Evolutionary conservation across 805 yeast species (phyloP), one percentile per base, ranked within the genome.

Genomic region (Clavispora asparagi): DNA sequence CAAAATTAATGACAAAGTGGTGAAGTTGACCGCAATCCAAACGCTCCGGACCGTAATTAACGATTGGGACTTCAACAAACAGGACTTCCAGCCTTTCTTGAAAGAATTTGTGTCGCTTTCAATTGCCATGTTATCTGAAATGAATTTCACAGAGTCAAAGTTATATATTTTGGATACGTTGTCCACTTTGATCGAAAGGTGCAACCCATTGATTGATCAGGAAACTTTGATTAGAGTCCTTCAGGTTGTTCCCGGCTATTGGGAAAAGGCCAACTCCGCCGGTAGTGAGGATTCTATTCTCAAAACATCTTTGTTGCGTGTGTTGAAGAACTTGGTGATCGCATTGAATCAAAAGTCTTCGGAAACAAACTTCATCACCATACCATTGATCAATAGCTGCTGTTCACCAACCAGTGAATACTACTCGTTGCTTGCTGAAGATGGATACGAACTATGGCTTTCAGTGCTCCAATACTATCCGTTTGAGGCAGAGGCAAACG

Each of bases 381-480:
- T 87, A 11, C 94, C 95, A 0, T 66, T 88, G 48, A 73, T 90
- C 25, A 66, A 69, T 11, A 77, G 85, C 40, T 83, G 94, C 56
- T 81, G 87, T 52, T 76, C 82, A 1, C 68, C 58, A 17, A 44
- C 54, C 13, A 58, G 68, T 1, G 68, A 62, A 27, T 46, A 53
- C 32, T 68, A 70, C 17, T 77, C 89, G 0, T 68, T 87, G 44
- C 62, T 91, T 9, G 75, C 84, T 16, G 97, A 91, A 59, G 97
- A 91, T 65, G 96, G 95, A 0, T 81, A 79, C 58, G 95, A 88
- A 46, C 69, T 91, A 37, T 89, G 96, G 96, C 70, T 77, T n/a
- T 72, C 83, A 1, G 61, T 86, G 2, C 60, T 89, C 43, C 86
- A 80, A 51, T 81, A 82, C 50, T 77, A 77, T 44, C 87, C 92